A percentile compares a stretch with the other conserved stretches of the same genome.
These are phyloP conservation scores for Tetrapisispora iriomotensis DNA, from an alignment of 805 yeast genomes.

Conservation along the genomic window DNA sequence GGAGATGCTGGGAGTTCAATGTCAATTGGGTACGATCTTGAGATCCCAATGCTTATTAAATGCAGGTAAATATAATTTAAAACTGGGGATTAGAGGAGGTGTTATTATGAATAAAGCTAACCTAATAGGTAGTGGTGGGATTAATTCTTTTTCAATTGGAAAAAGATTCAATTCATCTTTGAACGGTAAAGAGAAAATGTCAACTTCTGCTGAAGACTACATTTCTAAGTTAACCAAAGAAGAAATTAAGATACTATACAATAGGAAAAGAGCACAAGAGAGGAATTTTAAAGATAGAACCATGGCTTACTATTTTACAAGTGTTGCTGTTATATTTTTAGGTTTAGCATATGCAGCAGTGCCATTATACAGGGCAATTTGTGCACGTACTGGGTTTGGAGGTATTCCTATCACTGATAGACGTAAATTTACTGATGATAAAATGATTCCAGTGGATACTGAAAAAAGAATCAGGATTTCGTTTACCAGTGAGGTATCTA, in stretches of 20 bases:
- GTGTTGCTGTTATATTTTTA: constrained; percentile 59
- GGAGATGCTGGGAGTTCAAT: too few relatives aligned
- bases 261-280: constrained; percentile 15
- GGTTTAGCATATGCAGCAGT: constrained; percentile 85
- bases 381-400: constrained; percentile 93
- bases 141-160: too few relatives aligned
- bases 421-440: constrained; percentile 73
- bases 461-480: constrained; percentile 71
- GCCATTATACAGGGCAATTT: constrained; percentile 81
- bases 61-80: too few relatives aligned
- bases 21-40: too few relatives aligned
- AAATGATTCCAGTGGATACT: constrained; percentile 77
- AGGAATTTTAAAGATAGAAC: constrained; percentile 37
- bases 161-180: not conserved
- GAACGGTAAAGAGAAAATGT: not conserved
- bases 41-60: too few relatives aligned
- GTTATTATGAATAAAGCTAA: too few relatives aligned
- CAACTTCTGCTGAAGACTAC: constrained; percentile 6
- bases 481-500: constrained; percentile 87
- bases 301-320: constrained; percentile 53
- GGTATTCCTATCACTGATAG: constrained; percentile 90
- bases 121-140: too few relatives aligned
- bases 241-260: constrained; percentile 19
- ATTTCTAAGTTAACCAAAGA: constrained; percentile 19
- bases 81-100: too few relatives aligned